Conservation (phyloP, 2,329 filamentous ascomycete species). For the Paraphoma sp. region DNA sequence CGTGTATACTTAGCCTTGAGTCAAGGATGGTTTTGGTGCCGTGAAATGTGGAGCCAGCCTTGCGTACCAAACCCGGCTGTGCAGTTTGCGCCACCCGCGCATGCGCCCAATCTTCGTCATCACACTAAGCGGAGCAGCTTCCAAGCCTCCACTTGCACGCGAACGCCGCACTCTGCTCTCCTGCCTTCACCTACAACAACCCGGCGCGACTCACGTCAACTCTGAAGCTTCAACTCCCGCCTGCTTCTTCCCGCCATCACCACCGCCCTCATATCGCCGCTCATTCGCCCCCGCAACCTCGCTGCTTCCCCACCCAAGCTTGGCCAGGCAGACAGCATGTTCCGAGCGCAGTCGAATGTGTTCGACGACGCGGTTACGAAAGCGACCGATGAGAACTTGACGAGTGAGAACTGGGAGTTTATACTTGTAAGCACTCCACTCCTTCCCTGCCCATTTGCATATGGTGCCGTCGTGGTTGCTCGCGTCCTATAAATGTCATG, state of each 20-base stretch:
- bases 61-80: neutral
- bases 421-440: conserved; percentile 60
- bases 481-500: neutral
- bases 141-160: conserved; percentile 16
- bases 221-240: neutral
- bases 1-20: too few species aligned
- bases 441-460: neutral
- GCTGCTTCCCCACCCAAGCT: neutral
- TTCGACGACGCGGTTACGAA: conserved; percentile 77
- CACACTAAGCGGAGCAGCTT: conserved; percentile 20
- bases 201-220: neutral
- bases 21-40: neutral
- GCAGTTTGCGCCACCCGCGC: neutral
- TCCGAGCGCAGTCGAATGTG: conserved; percentile 66
- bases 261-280: neutral
- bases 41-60: neutral
- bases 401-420: conserved; percentile 78
- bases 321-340: conserved; percentile 47
- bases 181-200: conserved; percentile 5
- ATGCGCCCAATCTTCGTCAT: conserved; percentile 24
- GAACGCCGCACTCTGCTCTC: conserved; percentile 19
- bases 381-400: conserved; percentile 97
- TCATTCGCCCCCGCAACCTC: neutral
- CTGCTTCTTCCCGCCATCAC: neutral
- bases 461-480: neutral